Percentiles rank a stretch among this genome's conserved stretches.
These are phyloP conservation scores for Dictyostelium capitatum DNA, from an alignment of 78 protist genomes.

Conservation along the genomic window DNA sequence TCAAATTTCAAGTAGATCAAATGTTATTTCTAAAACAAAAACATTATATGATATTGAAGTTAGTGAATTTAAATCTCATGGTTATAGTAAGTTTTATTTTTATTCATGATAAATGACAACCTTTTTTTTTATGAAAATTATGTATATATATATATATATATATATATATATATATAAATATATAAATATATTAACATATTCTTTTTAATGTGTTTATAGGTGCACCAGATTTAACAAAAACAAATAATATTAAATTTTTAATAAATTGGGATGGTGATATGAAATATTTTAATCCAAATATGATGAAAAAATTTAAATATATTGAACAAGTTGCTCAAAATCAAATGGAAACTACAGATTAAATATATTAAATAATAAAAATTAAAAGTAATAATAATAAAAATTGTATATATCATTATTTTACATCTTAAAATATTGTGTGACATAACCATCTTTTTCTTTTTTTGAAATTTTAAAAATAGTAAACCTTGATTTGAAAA, in stretches of 20 bases:
- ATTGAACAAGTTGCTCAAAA: background rate
- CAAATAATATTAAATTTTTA: constrained; percentile 1
- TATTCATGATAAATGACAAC: too few species aligned
- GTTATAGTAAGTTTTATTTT: constrained; percentile 28
- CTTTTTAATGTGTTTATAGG: too few species aligned
- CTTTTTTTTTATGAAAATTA: too few species aligned
- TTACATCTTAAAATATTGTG: too few species aligned
- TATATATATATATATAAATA: too few species aligned
- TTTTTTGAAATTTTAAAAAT: too few species aligned
- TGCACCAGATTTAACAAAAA: constrained; percentile 59
- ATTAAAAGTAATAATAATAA: too few species aligned
- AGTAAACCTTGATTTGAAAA: too few species aligned
- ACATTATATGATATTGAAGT: constrained; percentile 3
- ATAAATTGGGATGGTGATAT: constrained; percentile 68
- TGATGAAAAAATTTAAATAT: constrained; percentile 57
- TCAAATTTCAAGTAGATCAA: background rate
- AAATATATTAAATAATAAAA: too few species aligned
- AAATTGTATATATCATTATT: too few species aligned
- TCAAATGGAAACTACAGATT: background rate
- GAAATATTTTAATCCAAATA: background rate
- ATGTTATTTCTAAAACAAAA: background rate
- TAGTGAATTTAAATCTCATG: constrained; percentile 23
- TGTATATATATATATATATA: background rate
- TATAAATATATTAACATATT: too few species aligned
- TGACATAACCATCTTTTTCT: too few species aligned